These are phyloP conservation scores for Mariannaea sp. DNA, from an alignment of 2,329 filamentous ascomycete species.

Conservation along the genomic window DNA sequence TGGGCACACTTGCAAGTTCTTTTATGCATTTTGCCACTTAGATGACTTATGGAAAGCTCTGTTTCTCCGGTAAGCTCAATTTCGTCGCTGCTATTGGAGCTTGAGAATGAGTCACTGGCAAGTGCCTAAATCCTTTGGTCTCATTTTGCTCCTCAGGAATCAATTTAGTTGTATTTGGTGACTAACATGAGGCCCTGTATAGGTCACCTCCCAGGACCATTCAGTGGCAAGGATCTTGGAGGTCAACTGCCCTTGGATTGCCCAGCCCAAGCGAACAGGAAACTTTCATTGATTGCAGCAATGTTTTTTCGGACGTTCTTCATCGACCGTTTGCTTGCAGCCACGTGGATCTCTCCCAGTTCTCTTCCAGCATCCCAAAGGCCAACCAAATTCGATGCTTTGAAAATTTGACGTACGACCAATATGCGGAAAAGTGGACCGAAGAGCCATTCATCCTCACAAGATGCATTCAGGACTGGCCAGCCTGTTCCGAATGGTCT, in stretches of 20 bases:
- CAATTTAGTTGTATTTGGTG: slow-evolving; percentile 1
- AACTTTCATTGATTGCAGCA: slow-evolving; percentile 69
- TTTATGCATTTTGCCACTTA: slow-evolving; percentile 81
- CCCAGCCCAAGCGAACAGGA: slow-evolving; percentile 47
- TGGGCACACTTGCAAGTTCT: slow-evolving; percentile 79
- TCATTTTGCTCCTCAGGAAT: slow-evolving; percentile 15
- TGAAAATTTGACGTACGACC: slow-evolving; percentile 67
- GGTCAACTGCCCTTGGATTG: slow-evolving; percentile 73
- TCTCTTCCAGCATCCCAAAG: slow-evolving; percentile 70
- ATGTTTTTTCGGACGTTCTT: slow-evolving; percentile 87
- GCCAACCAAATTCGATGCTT: slow-evolving; percentile 76
- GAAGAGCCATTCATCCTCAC: slow-evolving; percentile 86
- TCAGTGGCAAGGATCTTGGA: slow-evolving; percentile 83
- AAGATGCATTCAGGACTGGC: slow-evolving; percentile 80
- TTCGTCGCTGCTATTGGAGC: neutral
- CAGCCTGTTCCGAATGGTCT: slow-evolving; percentile 75
- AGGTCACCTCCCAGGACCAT: slow-evolving; percentile 39
- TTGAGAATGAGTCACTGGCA: slow-evolving; percentile 9
- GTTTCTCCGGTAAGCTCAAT: slow-evolving; percentile 76
- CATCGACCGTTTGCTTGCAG: slow-evolving; percentile 91
- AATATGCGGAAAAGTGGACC: slow-evolving; percentile 78
- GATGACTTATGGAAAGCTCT: slow-evolving; percentile 91
- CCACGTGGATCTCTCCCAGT: slow-evolving; percentile 70
- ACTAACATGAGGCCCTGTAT: slow-evolving; percentile 21
- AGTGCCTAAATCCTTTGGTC: slow-evolving; percentile 11